Conservation (phyloP, 2,329 filamentous ascomycete genomes). For the Xylariaceae sp. region DNA sequence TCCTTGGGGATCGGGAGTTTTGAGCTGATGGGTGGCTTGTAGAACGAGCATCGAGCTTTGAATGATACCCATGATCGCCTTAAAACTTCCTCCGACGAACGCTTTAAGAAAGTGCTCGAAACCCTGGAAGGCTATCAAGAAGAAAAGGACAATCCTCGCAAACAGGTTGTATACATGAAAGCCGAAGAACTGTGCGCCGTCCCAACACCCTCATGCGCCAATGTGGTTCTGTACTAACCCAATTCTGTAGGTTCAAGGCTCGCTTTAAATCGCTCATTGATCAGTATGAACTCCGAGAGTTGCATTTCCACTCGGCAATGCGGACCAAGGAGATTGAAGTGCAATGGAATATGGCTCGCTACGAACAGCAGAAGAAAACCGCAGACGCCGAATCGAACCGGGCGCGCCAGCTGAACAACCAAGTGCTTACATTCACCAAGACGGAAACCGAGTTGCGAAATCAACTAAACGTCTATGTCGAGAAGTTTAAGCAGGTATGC, state of each 20-base stretch:
- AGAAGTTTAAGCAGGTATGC: slow-evolving; percentile 98
- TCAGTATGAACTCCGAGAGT: slow-evolving; percentile 92
- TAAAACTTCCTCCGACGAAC: slow-evolving; percentile 80
- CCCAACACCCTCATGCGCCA: neutral
- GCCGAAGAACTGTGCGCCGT: slow-evolving; percentile 81
- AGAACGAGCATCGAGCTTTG: slow-evolving; percentile 92
- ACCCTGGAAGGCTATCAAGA: slow-evolving; percentile 89
- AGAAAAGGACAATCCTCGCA: slow-evolving; percentile 81
- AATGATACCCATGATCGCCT: slow-evolving; percentile 85
- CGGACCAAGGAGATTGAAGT: slow-evolving; percentile 96
- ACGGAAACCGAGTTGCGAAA: slow-evolving; percentile 92
- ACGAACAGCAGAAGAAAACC: slow-evolving; percentile 86
- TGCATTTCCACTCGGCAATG: slow-evolving; percentile 90
- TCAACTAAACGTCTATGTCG: slow-evolving; percentile 97
- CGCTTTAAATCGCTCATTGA: slow-evolving; percentile 95
- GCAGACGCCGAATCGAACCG: slow-evolving; percentile 81
- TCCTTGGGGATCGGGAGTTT: neutral
- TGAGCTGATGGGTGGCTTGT: slow-evolving; percentile 28
- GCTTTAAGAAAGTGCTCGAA: slow-evolving; percentile 76
- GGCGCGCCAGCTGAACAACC: slow-evolving; percentile 82
- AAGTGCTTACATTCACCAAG: slow-evolving; percentile 94
- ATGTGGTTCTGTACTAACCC: slow-evolving; percentile 15
- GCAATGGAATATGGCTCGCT: slow-evolving; percentile 84
- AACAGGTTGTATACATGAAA: slow-evolving; percentile 80
- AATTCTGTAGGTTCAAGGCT: slow-evolving; percentile 69